A percentile compares a stretch with the other conserved stretches of the same genome.
Evolutionary conservation across 352 stramenopile genomes (phyloP).

Genomic region (Phytophthora multivora): DNA sequence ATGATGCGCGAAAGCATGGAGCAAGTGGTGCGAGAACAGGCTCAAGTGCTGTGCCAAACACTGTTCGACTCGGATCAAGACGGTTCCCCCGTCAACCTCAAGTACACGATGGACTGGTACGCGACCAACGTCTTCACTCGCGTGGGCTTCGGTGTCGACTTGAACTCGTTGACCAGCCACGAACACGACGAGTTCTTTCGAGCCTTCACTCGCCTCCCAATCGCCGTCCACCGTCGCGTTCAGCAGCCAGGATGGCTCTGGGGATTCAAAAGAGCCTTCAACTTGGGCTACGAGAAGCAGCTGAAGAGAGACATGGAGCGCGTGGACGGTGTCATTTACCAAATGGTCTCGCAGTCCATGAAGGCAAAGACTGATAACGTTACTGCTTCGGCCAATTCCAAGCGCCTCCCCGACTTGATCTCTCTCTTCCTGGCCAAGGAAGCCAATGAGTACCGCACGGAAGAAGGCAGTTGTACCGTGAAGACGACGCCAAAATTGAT

Average conservation of each 20-base stretch:
- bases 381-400: background rate
- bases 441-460: constrained; percentile 29
- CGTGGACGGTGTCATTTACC: constrained; percentile 49
- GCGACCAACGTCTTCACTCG: constrained; percentile 72
- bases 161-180: constrained; percentile 34
- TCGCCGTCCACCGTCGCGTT: constrained; percentile 43
- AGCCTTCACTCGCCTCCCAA: constrained; percentile 37
- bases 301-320: constrained; percentile 38
- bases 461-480: constrained; percentile 16
- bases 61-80: constrained; percentile 21
- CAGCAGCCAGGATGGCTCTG: constrained; percentile 57
- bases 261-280: constrained; percentile 41
- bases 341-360: constrained; percentile 52
- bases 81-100: constrained; percentile 30
- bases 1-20: constrained; percentile 64
- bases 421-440: constrained; percentile 52
- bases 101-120: constrained; percentile 51
- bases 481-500: constrained; percentile 47
- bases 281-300: constrained; percentile 42
- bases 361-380: constrained; percentile 27
- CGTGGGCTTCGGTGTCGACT: constrained; percentile 69
- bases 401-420: constrained; percentile 36
- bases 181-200: constrained; percentile 40
- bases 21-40: constrained; percentile 42
- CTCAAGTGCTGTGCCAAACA: constrained; percentile 33